phyloP scores from a whole-genome alignment of 257 asterid genomes.

The Oldenlandia corymbosa region DNA sequence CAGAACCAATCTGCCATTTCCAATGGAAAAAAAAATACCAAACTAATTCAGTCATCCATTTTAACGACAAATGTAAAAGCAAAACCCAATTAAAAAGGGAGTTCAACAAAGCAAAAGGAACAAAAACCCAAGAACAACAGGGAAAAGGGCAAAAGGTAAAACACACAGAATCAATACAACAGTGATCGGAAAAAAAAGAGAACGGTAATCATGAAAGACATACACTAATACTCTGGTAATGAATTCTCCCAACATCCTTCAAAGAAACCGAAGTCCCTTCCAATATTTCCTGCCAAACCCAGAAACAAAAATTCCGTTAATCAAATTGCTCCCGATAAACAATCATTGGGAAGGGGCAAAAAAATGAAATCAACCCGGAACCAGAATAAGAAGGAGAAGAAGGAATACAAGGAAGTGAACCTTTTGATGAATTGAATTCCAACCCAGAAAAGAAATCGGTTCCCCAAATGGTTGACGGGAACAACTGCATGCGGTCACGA shows the following conservation, averaged over 20 bases:
- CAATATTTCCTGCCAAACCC: conserved; percentile 21
- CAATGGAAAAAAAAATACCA: background rate
- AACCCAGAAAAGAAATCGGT: background rate
- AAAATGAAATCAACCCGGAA: background rate
- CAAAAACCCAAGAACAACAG: background rate
- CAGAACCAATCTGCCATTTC: conserved; percentile 51
- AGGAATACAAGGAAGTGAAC: background rate
- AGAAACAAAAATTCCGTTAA: background rate
- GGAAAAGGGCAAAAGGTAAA: conserved; percentile 15
- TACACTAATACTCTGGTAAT: conserved; percentile 59
- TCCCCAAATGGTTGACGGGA: background rate
- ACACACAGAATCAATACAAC: conserved; percentile 24
- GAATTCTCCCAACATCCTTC: conserved; percentile 69
- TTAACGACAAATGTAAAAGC: background rate
- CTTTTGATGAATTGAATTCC: background rate
- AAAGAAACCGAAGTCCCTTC: conserved; percentile 15
- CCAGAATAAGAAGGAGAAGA: background rate
- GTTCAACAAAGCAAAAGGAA: conserved; percentile 3
- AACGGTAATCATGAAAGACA: conserved; percentile 7
- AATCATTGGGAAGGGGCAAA: background rate
- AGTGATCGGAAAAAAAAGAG: conserved; percentile 2
- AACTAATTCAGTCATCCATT: background rate
- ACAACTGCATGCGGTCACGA: background rate
- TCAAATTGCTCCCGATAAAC: background rate
- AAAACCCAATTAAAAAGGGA: conserved; percentile 9